A percentile compares a stretch with the other conserved stretches of the same genome.
These are phyloP conservation scores for Sporopachydermia quercuum DNA, from an alignment of 805 yeast species.

Conservation along the genomic window DNA sequence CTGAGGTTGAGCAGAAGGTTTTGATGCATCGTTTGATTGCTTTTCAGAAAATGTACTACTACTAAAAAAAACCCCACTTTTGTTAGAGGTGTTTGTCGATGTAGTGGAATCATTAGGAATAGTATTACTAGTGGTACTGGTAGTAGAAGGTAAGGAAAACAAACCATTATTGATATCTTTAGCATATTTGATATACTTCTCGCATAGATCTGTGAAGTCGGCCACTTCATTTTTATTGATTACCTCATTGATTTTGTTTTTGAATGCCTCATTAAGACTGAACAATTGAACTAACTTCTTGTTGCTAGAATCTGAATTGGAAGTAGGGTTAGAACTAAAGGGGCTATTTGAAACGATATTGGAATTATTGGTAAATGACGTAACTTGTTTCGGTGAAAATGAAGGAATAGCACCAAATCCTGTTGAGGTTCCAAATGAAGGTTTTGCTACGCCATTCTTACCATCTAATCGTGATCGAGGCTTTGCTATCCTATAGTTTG, in stretches of 20 bases:
- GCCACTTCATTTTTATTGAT: conserved; percentile 22
- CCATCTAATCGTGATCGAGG: conserved; percentile 2
- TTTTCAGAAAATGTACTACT: no score
- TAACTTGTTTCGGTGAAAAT: no score
- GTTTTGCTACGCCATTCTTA: no score
- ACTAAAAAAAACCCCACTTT: no score
- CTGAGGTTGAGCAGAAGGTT: no score
- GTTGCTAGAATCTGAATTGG: neutral
- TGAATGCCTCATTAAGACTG: conserved; percentile 42
- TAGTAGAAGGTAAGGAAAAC: neutral
- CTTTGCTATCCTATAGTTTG: conserved; percentile 19
- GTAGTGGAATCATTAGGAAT: neutral
- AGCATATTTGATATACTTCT: conserved; percentile 44
- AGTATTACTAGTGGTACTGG: neutral
- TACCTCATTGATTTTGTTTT: conserved; percentile 26
- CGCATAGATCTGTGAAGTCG: conserved; percentile 37
- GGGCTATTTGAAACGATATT: no score
- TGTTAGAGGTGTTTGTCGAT: neutral
- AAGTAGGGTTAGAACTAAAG: no score
- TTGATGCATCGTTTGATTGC: no score
- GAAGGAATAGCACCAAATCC: no score
- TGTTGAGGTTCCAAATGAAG: no score
- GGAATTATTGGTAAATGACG: no score
- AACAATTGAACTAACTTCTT: neutral
- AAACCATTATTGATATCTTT: conserved; percentile 20